Evolutionary conservation across 345 rosid genomes (phyloP), one percentile per base, ranked within the genome.

Genomic region (Ricinus communis): DNA sequence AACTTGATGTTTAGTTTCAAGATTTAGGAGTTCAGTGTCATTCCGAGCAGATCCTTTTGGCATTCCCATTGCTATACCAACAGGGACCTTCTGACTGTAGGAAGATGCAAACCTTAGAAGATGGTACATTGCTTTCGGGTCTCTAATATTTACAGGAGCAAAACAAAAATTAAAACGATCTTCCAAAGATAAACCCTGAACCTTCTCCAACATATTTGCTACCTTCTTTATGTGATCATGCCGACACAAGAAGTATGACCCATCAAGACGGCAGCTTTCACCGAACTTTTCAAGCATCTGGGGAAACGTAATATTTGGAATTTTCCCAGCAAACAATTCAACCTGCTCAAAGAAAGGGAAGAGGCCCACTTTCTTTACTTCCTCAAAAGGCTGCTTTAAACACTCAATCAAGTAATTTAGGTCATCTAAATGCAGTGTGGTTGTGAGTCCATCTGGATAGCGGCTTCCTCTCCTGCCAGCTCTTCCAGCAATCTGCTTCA

Each of bases 401-500:
- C 97, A 91, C 68, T 91, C 93, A 2, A 94, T 85, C 22, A 94
- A 76, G 82, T 88, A 94, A 65, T 71, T 83, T 47, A 94, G 73
- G 77, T 94, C 97, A 40, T 91, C 89, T 28, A 83, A 78, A 52
- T 87, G 79, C 77, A 94, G 71, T 15, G 97, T 87, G 24, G 97
- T 91, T 2, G 97, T 84, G 53, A 91, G 96, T 55, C 98, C 97
- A 80, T 88, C 95, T 0, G 98, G 98, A 69, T 85, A 94, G 5
- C 78, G 66, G 68, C 98, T 91, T 75, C 97, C 97, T 82, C 98
- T 86, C 63, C 98, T 82, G 50, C 98, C 97, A 68, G 98, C 97
- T 83, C 98, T 88, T 62, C 98, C 98, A 0, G 93, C 98, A 72
- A 94, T 94, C 83, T 91, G 98, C 81, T 94, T 94, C 65, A 94